A percentile compares a stretch with the other conserved stretches of the same genome.
phyloP scores from a whole-genome alignment of 176 grass and related monocot species.

The Ensete ventricosum region DNA sequence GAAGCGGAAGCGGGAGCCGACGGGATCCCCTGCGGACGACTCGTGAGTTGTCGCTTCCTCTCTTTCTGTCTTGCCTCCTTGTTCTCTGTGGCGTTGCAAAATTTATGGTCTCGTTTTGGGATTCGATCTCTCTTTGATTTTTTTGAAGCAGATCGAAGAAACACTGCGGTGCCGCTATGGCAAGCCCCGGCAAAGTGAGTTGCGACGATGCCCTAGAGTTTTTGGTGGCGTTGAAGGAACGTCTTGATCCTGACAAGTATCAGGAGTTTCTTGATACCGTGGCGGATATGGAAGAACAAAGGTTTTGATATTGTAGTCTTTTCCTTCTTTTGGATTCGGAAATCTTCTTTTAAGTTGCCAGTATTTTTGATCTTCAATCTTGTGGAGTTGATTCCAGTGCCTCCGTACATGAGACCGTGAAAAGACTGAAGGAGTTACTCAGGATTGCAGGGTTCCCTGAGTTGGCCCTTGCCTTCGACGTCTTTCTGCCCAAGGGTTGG shows the following conservation, averaged over 20 bases:
- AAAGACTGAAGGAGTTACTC: neutral
- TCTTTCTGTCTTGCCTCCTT: neutral
- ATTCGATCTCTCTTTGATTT: neutral
- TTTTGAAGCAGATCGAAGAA: too few species aligned
- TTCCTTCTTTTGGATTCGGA: neutral
- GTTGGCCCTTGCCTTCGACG: neutral
- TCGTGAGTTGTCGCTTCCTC: neutral
- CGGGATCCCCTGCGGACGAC: neutral
- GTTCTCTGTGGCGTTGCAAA: neutral
- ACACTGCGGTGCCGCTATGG: neutral
- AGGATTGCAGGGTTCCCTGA: neutral
- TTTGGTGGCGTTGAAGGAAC: neutral
- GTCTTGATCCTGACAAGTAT: neutral
- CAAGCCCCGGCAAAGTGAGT: neutral
- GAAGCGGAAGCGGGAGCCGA: neutral
- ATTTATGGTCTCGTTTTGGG: neutral
- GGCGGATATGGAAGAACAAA: neutral
- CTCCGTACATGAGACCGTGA: neutral
- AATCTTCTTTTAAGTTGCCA: neutral
- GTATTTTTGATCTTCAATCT: neutral
- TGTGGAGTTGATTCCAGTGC: neutral
- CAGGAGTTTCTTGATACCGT: neutral
- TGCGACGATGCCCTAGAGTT: neutral
- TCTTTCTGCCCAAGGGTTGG: constrained; percentile 1
- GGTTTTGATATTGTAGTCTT: neutral